A percentile compares a stretch with the other conserved stretches of the same genome.
Conservation (phyloP, 768 basidiomycete genomes). For the Naganishia randhawae region DNA sequence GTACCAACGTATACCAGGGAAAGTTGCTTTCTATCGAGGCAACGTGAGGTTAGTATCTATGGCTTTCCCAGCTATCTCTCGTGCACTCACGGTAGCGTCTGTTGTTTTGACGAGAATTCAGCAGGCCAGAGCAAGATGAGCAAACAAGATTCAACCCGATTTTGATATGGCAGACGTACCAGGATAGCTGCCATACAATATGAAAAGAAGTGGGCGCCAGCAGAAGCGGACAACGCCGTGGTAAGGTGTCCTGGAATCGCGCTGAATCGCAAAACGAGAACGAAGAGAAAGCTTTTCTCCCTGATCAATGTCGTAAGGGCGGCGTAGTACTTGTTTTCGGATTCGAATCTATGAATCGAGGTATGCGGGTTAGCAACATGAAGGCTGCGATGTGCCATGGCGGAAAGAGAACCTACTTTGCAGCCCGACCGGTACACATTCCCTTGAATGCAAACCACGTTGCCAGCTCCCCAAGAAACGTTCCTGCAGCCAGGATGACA, state of each 20-base stretch:
- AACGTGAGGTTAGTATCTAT: neutral
- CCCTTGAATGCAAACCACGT: constrained; percentile 47
- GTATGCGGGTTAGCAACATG: neutral
- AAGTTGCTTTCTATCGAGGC: constrained; percentile 40
- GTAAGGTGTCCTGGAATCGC: constrained; percentile 48
- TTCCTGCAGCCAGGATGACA: constrained; percentile 45
- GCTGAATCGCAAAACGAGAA: constrained; percentile 45
- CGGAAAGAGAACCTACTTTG: constrained; percentile 32
- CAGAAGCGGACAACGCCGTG: constrained; percentile 46
- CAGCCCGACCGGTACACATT: constrained; percentile 44
- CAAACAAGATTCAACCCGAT: neutral
- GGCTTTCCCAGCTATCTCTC: neutral
- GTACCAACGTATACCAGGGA: constrained; percentile 43
- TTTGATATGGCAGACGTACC: neutral
- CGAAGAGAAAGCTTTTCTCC: constrained; percentile 49
- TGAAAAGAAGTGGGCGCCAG: constrained; percentile 44
- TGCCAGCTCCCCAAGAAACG: constrained; percentile 45
- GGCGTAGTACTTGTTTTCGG: constrained; percentile 47
- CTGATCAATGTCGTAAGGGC: constrained; percentile 44
- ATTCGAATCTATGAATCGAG: constrained; percentile 37
- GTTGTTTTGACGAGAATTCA: neutral
- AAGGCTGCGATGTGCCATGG: neutral
- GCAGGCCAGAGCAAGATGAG: neutral
- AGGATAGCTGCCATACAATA: constrained; percentile 46
- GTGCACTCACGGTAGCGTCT: constrained; percentile 23